Percentiles rank a stretch among this genome's conserved stretches.
Evolutionary conservation across 345 rosid genomes (phyloP).

Genomic region (Sisymbrium altissimum): DNA sequence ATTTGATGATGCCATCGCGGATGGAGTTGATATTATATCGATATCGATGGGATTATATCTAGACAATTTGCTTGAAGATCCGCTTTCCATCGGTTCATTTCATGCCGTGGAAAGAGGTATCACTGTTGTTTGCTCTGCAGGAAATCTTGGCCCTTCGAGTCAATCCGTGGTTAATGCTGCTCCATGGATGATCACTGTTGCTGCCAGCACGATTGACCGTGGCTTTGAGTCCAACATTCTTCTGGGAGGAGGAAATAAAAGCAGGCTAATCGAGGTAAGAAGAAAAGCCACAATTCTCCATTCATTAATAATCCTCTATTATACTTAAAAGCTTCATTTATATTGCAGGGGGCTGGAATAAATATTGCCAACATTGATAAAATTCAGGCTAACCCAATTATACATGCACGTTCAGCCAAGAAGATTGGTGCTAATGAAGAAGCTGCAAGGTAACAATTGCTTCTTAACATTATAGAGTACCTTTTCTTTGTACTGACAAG

Average conservation of each 20-base stretch:
- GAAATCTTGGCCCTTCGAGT: constrained; percentile 45
- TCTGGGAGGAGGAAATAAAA: constrained; percentile 31
- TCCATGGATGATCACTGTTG: constrained; percentile 61
- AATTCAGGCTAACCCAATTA: constrained; percentile 42
- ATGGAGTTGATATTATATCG: constrained; percentile 33
- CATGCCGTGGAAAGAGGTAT: constrained; percentile 36
- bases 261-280: constrained; percentile 6
- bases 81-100: constrained; percentile 37
- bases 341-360: constrained; percentile 66
- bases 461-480: not conserved
- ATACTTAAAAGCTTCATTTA: not conserved
- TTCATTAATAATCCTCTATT: not conserved
- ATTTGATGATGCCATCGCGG: constrained; percentile 33
- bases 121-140: constrained; percentile 38
- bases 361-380: constrained; percentile 49
- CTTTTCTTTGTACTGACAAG: not conserved
- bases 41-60: constrained; percentile 24
- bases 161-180: constrained; percentile 46
- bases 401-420: constrained; percentile 57
- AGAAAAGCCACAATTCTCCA: not conserved
- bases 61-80: constrained; percentile 22
- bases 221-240: constrained; percentile 41
- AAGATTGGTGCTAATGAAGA: constrained; percentile 30
- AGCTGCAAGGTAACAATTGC: constrained; percentile 45
- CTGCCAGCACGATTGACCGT: constrained; percentile 50